phyloP scores from a whole-genome alignment of 176 grass and related monocot genomes.

The Lolium multiflorum region DNA sequence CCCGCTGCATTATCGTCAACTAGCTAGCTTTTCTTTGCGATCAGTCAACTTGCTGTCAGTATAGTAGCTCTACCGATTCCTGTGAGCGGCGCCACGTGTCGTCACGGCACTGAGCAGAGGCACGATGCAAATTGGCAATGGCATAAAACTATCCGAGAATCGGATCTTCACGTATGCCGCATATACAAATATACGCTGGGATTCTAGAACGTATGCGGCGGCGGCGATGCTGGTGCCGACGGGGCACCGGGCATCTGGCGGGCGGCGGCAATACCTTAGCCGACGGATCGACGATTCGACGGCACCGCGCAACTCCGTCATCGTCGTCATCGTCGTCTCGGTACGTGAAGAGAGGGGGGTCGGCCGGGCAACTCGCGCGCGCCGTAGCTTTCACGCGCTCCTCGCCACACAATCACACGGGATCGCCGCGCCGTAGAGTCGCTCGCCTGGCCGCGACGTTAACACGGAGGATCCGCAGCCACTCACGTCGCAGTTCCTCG shows the following conservation, averaged over 20 bases:
- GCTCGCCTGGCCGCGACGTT: conserved; percentile 20
- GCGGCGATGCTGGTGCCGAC: too few species aligned
- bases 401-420: conserved; percentile 22
- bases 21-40: neutral
- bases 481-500: conserved; percentile 33
- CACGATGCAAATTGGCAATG: too few species aligned
- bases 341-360: conserved; percentile 21
- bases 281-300: too few species aligned
- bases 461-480: conserved; percentile 25
- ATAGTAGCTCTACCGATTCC: too few species aligned
- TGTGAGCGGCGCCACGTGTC: too few species aligned
- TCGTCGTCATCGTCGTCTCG: neutral
- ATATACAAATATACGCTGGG: neutral
- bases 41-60: too few species aligned
- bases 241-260: neutral
- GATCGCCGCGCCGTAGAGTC: neutral
- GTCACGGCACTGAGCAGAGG: too few species aligned
- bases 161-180: neutral
- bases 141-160: neutral
- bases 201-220: neutral
- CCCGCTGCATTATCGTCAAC: neutral
- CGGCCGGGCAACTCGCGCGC: neutral
- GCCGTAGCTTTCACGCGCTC: conserved; percentile 33
- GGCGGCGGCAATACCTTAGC: neutral
- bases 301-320: neutral